Evolutionary conservation across 108 stramenopile species (phyloP).

Genomic region (Licmophora abbreviata): DNA sequence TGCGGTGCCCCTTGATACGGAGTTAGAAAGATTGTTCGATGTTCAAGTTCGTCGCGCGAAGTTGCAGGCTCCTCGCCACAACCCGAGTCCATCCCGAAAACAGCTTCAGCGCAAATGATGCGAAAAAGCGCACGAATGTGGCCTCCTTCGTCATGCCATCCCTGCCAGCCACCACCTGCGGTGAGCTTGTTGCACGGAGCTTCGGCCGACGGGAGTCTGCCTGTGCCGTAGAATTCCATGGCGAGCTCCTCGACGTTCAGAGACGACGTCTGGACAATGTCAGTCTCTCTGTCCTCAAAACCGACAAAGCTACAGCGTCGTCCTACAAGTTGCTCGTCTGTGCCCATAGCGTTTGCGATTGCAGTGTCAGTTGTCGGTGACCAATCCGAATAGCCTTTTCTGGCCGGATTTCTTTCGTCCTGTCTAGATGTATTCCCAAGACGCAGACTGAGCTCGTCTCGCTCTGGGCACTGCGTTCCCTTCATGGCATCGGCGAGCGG

Average conservation of each 20-base stretch:
- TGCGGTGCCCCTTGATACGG: constrained; percentile 77
- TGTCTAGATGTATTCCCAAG: constrained; percentile 17
- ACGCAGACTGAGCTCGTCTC: constrained; percentile 40
- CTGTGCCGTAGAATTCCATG: constrained; percentile 57
- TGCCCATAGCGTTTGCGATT: constrained; percentile 53
- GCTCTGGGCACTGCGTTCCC: constrained; percentile 24
- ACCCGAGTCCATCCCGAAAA: constrained; percentile 36
- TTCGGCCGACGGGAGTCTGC: constrained; percentile 40
- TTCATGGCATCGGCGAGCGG: constrained; percentile 42
- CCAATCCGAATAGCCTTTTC: constrained; percentile 59
- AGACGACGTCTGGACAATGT: constrained; percentile 18
- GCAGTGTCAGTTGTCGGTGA: constrained; percentile 53
- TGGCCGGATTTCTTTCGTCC: constrained; percentile 3
- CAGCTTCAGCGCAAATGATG: constrained; percentile 34
- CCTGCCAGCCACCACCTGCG: constrained; percentile 47
- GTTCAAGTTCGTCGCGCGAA: background rate
- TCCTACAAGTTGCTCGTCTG: constrained; percentile 25
- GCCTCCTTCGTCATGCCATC: constrained; percentile 81
- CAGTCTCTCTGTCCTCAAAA: constrained; percentile 42
- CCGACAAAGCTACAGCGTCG: constrained; percentile 67
- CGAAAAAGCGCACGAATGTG: constrained; percentile 66
- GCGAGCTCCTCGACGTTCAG: constrained; percentile 84
- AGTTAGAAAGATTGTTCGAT: constrained; percentile 47
- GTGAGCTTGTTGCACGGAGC: constrained; percentile 2
- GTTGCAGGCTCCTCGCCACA: background rate